A percentile compares a stretch with the other conserved stretches of the same genome.
Evolutionary conservation across 2,329 filamentous ascomycete species (phyloP).

Genomic region (Colletotrichum sp.): DNA sequence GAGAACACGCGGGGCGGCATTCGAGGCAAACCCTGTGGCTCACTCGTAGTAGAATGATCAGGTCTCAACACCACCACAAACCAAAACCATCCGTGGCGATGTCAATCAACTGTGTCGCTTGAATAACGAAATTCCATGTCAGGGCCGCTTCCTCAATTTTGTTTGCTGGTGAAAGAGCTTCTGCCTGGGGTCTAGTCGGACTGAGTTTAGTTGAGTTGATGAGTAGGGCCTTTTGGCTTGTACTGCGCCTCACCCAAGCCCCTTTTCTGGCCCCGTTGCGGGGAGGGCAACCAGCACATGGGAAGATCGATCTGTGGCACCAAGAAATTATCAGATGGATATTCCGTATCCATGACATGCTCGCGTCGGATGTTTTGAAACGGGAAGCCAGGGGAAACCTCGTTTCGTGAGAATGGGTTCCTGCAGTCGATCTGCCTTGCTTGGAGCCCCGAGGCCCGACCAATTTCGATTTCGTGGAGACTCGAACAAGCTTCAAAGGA

Average conservation of each 20-base stretch:
- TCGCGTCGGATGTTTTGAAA: not conserved
- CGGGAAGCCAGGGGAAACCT: not conserved
- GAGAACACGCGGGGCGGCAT: not conserved
- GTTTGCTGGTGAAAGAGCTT: not conserved
- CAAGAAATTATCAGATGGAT: not conserved
- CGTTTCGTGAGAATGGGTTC: not conserved
- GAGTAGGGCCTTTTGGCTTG: not conserved
- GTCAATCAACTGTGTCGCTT: not conserved
- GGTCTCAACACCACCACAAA: not conserved
- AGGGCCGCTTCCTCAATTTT: not conserved
- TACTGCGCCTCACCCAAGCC: not conserved
- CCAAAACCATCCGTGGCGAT: not conserved
- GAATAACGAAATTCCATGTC: not conserved
- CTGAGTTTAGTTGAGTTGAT: not conserved
- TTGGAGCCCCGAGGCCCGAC: not conserved
- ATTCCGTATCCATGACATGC: not conserved
- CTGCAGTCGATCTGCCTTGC: not conserved
- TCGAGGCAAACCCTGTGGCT: not conserved
- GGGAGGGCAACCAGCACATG: not conserved
- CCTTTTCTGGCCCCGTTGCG: not conserved
- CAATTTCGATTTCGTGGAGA: fast-evolving
- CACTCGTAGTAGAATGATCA: not conserved
- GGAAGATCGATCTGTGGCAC: not conserved
- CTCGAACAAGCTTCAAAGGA: fast-evolving
- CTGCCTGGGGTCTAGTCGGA: not conserved